Base-by-base conservation (phyloP, 768 basidiomycete species). In the Hydnomerulius pinastri region DNA sequence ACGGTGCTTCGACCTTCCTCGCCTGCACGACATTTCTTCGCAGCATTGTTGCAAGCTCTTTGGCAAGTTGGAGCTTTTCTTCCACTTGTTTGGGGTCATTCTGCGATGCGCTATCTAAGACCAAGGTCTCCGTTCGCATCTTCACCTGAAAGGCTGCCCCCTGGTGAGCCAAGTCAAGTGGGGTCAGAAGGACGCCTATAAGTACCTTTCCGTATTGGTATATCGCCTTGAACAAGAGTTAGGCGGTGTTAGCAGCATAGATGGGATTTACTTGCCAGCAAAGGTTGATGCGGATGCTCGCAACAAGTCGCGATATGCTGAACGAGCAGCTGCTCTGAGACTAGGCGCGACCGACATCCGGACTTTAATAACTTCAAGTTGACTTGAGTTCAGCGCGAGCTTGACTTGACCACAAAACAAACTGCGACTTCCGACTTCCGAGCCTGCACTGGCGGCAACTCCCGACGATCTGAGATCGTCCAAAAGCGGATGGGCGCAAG, bases 21-120 rank as follows among this genome's bases (percentile, higher is more conserved):
- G 84, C 95, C 67, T 98, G 95, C 1, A 92, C 93, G 37, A 98
- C 76, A 65, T 98, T 98, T 66, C 73, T 81, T 54, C 87, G 76
- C 51, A 98, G 64, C 29, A 90, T 81, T 20, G 73, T 63, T 4
- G 93, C 90, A 37, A 94, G 75, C 36, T 97, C 92, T 43, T 73
- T 76, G 36, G 85, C 81, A 4, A 87, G 71, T 45, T 76, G 74
- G 6, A 80, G 77, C 50, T 80, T 79, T 46, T 79, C 74, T 57
- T 80, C 72, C 43, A 84, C 82, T 11, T 69, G 66, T 29, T 67
- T 66, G 5, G 77, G 65, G 53, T 85, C 79, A 4, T 77, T 64
- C 39, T 75, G 66, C 27, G 71, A 57, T 7, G 66, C 68, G 24
- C 69, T 69, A 13, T 71, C 71, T 20, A 78, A 20, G 23, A 81